Evolutionary conservation across 1,284 basidiomycete genomes (phyloP).

Genomic region (Ganoderma lucidum): DNA sequence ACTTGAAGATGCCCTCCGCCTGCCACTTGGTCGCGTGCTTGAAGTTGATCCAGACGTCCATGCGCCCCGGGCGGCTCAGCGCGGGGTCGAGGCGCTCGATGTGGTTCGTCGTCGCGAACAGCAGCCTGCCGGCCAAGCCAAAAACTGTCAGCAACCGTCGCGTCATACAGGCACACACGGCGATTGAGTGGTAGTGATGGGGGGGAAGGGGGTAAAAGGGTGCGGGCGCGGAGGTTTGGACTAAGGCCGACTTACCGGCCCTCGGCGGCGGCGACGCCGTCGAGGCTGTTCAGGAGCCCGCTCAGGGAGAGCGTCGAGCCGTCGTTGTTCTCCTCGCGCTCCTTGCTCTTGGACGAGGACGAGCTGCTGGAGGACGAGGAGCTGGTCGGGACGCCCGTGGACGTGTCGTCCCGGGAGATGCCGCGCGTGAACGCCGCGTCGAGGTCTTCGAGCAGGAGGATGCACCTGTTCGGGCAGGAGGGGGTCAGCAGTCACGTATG

Average conservation of each 20-base stretch:
- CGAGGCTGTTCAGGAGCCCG: conserved; percentile 83
- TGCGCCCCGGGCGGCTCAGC: conserved; percentile 80
- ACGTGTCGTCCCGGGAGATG: conserved; percentile 78
- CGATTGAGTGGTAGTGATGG: background rate
- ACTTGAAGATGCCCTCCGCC: conserved; percentile 89
- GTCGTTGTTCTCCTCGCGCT: conserved; percentile 59
- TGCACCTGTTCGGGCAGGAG: conserved; percentile 62
- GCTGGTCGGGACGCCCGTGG: conserved; percentile 73
- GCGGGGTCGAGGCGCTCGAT: conserved; percentile 88
- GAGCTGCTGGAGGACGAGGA: conserved; percentile 48
- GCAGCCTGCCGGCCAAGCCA: conserved; percentile 53
- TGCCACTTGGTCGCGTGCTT: conserved; percentile 88
- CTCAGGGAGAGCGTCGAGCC: conserved; percentile 84
- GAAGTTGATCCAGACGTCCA: conserved; percentile 91
- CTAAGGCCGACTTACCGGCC: conserved; percentile 65
- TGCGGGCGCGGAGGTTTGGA: background rate
- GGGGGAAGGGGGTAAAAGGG: conserved; percentile 3
- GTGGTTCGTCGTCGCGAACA: conserved; percentile 87
- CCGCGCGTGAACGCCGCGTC: conserved; percentile 88
- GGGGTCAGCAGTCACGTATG: conserved; percentile 29
- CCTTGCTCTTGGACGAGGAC: conserved; percentile 41
- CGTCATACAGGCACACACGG: conserved; percentile 1
- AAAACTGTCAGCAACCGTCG: conserved; percentile 12
- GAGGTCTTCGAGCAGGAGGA: conserved; percentile 87
- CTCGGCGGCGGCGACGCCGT: conserved; percentile 87